A percentile compares a stretch with the other conserved stretches of the same genome.
Evolutionary conservation across 1,284 basidiomycete species (phyloP).

Genomic region (Marasmius tenuissimus): DNA sequence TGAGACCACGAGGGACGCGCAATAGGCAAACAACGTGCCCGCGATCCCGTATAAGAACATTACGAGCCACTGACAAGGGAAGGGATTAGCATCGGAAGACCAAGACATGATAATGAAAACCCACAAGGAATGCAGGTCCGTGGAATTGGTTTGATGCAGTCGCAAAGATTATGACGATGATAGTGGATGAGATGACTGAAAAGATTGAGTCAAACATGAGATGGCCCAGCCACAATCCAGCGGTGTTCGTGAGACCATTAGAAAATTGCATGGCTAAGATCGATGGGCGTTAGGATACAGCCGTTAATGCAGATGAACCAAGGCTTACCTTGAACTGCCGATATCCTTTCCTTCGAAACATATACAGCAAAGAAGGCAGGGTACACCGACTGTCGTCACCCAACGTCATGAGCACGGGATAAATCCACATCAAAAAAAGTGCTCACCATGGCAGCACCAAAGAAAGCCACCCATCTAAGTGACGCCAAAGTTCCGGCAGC

Average conservation of each 20-base stretch:
- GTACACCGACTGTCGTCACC: constrained; percentile 54
- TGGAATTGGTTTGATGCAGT: constrained; percentile 61
- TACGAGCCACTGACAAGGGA: constrained; percentile 58
- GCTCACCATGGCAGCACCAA: constrained; percentile 65
- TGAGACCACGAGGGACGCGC: constrained; percentile 58
- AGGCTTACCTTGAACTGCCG: constrained; percentile 50
- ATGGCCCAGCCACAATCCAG: constrained; percentile 80
- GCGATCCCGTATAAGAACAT: constrained; percentile 72
- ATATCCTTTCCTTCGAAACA: constrained; percentile 65
- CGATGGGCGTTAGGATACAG: not conserved
- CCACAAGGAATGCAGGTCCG: constrained; percentile 67
- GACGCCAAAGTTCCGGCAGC: constrained; percentile 55
- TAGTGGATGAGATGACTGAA: constrained; percentile 54
- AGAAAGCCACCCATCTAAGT: constrained; percentile 69
- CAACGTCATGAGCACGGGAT: not conserved
- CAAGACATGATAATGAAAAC: constrained; percentile 22
- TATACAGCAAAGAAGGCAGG: constrained; percentile 82
- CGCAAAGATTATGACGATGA: constrained; percentile 66
- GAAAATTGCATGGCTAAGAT: constrained; percentile 68
- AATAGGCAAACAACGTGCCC: constrained; percentile 68
- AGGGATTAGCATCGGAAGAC: not conserved
- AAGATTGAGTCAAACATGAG: constrained; percentile 72
- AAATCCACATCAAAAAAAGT: not conserved
- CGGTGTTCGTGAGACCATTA: constrained; percentile 72
- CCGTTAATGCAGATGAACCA: not conserved